Percentiles rank a stretch among this genome's conserved stretches.
Evolutionary conservation across 2,329 filamentous ascomycete genomes (phyloP).

Genomic region (Stagonosporopsis chrysanthemi): DNA sequence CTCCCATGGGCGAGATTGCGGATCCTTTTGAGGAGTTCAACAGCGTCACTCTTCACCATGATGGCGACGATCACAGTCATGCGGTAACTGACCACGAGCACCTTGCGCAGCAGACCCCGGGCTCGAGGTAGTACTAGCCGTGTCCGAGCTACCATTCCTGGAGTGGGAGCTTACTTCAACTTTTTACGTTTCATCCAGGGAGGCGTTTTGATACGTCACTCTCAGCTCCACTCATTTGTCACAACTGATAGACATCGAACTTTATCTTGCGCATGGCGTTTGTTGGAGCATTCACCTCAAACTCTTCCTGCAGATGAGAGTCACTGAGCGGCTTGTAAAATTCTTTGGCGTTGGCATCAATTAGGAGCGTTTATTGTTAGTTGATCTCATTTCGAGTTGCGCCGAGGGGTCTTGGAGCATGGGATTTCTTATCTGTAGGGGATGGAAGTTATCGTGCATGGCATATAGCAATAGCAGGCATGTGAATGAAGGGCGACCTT

Average conservation of each 20-base stretch:
- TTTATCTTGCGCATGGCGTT: conserved; percentile 32
- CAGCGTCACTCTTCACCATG: conserved; percentile 95
- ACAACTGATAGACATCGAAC: conserved; percentile 29
- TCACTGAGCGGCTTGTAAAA: conserved; percentile 11
- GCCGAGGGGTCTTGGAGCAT: neutral
- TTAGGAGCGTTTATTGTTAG: conserved; percentile 12
- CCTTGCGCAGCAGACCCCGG: conserved; percentile 29
- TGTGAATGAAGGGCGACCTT: neutral
- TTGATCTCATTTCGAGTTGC: neutral
- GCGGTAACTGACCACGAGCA: conserved; percentile 29
- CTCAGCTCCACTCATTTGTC: conserved; percentile 43
- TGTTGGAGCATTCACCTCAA: conserved; percentile 15
- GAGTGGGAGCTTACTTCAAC: neutral
- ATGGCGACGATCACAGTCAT: conserved; percentile 76
- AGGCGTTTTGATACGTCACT: conserved; percentile 33
- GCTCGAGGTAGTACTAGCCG: conserved; percentile 11
- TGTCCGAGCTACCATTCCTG: neutral
- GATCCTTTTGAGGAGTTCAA: conserved; percentile 99
- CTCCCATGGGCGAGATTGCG: conserved; percentile 78
- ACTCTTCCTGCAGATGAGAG: conserved; percentile 7
- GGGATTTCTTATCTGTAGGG: neutral
- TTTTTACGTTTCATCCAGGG: conserved; percentile 20
- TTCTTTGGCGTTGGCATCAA: conserved; percentile 11
- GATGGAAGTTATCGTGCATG: neutral
- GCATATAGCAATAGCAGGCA: conserved; percentile 11